These are phyloP conservation scores for Silene uniflora DNA, from an alignment of 148 eudicot species.

Conservation along the genomic window DNA sequence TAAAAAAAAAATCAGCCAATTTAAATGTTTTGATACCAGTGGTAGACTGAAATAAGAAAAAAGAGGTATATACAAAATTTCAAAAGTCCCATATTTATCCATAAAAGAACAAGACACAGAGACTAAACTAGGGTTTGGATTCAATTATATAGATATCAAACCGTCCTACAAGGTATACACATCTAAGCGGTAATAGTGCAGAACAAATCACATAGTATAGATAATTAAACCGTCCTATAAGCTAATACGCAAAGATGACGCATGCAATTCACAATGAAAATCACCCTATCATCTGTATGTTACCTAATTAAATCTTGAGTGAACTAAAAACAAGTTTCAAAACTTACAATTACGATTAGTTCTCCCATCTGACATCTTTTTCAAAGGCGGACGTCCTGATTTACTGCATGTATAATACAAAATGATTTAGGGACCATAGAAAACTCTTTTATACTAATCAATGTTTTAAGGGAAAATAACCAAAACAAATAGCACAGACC, in stretches of 20 bases:
- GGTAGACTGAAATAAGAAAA: not conserved
- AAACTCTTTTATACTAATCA: not conserved
- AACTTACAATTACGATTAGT: constrained; percentile 33
- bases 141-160: not conserved
- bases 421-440: constrained; percentile 3
- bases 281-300: not conserved
- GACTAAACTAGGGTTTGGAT: not conserved
- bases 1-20: not conserved
- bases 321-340: not conserved
- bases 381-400: constrained; percentile 45
- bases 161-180: not conserved
- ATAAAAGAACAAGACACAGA: not conserved
- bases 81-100: not conserved
- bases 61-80: too few species aligned
- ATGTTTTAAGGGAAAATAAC: not conserved
- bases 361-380: constrained; percentile 42
- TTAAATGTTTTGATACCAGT: not conserved
- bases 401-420: constrained; percentile 31
- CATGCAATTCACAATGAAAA: not conserved
- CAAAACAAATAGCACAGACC: constrained; percentile 25
- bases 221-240: not conserved
- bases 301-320: not conserved
- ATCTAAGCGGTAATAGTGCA: not conserved
- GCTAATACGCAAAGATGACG: not conserved
- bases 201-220: not conserved